Evolutionary conservation across 345 rosid genomes (phyloP).

Genomic region (Eucalyptus globulus): DNA sequence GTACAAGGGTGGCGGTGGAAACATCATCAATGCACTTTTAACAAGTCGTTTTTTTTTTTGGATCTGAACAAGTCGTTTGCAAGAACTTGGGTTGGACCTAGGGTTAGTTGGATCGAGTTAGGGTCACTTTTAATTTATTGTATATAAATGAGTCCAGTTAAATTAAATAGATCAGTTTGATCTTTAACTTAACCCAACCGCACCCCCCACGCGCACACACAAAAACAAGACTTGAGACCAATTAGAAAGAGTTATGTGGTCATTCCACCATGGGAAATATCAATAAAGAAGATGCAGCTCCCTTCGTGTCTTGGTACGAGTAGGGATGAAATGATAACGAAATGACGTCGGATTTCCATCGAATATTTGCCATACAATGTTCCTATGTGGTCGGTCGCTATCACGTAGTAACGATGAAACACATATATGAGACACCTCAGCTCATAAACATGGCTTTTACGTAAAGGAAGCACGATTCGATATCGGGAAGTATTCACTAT

Average conservation of each 20-base stretch:
- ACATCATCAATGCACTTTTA: background rate
- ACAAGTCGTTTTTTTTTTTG: background rate
- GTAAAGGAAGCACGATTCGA: background rate
- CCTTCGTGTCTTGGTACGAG: background rate
- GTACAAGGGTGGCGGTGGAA: background rate
- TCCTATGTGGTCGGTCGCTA: background rate
- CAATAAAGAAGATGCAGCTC: background rate
- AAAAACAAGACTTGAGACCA: background rate
- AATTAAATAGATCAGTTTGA: background rate
- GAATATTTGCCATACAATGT: background rate
- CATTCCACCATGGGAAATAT: background rate
- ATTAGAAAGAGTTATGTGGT: background rate
- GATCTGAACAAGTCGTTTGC: background rate
- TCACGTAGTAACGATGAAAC: background rate
- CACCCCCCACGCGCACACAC: rapidly evolving
- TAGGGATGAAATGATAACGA: background rate
- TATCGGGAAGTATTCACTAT: background rate
- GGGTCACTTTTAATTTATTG: background rate
- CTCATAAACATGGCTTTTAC: background rate
- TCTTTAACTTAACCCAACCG: background rate
- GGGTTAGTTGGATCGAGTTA: background rate
- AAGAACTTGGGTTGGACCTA: background rate
- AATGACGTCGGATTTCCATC: background rate
- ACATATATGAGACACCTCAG: background rate
- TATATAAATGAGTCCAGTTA: background rate